These are phyloP conservation scores for Aspergillus transmontanensis DNA, from an alignment of 2,329 filamentous ascomycete genomes.

Conservation along the genomic window DNA sequence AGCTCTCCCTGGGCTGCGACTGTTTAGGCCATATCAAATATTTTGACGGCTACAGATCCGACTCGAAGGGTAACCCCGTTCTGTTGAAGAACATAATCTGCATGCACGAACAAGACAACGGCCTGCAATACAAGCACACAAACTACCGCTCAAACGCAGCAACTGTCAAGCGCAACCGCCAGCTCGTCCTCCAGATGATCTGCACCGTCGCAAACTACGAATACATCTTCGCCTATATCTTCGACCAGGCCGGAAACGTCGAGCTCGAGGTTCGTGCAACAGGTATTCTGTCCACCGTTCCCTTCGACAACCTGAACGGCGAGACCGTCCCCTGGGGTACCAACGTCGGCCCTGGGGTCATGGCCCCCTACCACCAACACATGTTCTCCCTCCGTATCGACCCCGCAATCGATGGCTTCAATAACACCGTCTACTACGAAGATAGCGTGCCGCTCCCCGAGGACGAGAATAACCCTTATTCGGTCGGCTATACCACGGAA, in stretches of 20 bases:
- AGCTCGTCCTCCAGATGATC: slow-evolving; percentile 69
- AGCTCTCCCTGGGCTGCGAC: slow-evolving; percentile 70
- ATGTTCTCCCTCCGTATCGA: slow-evolving; percentile 71
- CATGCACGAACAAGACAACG: slow-evolving; percentile 70
- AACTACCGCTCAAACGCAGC: slow-evolving; percentile 69
- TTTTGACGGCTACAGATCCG: slow-evolving; percentile 59
- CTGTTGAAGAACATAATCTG: slow-evolving; percentile 69
- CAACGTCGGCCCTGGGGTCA: slow-evolving; percentile 68
- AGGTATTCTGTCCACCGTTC: slow-evolving; percentile 68
- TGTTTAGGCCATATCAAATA: slow-evolving; percentile 72
- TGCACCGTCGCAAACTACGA: slow-evolving; percentile 74
- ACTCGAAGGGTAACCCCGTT: slow-evolving; percentile 61
- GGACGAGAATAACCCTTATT: slow-evolving; percentile 53
- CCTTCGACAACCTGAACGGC: slow-evolving; percentile 63
- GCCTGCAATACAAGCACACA: slow-evolving; percentile 72
- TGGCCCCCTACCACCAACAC: slow-evolving; percentile 74
- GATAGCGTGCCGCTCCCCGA: slow-evolving; percentile 64
- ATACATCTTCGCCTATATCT: slow-evolving; percentile 71
- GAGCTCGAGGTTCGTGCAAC: slow-evolving; percentile 70
- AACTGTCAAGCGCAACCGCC: slow-evolving; percentile 64
- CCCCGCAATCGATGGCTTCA: slow-evolving; percentile 61
- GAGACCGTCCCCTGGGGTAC: slow-evolving; percentile 68
- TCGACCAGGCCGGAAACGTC: slow-evolving; percentile 70
- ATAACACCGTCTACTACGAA: slow-evolving; percentile 59
- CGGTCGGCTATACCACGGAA: slow-evolving; percentile 53